Conservation (phyloP, 129 eudicot species). For the Erigeron canadensis region DNA sequence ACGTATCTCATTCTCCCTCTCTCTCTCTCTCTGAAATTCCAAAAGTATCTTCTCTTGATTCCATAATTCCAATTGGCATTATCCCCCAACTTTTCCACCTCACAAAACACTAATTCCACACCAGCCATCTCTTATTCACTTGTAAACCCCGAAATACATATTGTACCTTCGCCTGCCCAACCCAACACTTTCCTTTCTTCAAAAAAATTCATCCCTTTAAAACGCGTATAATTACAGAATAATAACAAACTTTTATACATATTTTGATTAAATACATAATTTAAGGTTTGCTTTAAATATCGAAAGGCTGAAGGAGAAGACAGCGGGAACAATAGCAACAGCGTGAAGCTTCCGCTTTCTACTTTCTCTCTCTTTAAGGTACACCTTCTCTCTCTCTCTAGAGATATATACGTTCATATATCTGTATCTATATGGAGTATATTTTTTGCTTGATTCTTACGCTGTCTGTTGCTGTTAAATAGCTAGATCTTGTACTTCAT, state of each 20-base stretch:
- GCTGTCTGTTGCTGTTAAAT: constrained; percentile 34
- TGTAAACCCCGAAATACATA: neutral
- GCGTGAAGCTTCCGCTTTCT: constrained; percentile 33
- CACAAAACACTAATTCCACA: constrained; percentile 15
- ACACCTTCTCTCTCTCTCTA: constrained; percentile 30
- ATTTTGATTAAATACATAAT: neutral
- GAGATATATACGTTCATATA: constrained; percentile 1
- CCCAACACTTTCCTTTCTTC: neutral
- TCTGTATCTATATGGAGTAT: constrained; percentile 25
- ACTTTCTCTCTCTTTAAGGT: constrained; percentile 2
- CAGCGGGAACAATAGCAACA: constrained; percentile 35
- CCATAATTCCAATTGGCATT: constrained; percentile 26
- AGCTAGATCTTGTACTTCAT: constrained; percentile 29
- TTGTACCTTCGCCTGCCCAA: neutral
- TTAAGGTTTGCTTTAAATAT: constrained; percentile 36
- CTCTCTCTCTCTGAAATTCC: neutral
- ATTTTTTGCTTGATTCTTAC: constrained; percentile 30
- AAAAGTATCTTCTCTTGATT: constrained; percentile 29
- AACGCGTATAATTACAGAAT: no score
- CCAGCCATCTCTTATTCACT: neutral
- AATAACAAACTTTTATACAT: no score
- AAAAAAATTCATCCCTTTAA: neutral
- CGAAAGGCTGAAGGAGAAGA: constrained; percentile 29
- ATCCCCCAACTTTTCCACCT: neutral
- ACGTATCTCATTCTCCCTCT: constrained; percentile 21